phyloP scores from a whole-genome alignment of 441 rosid genomes.

The Gossypium gossypioides region DNA sequence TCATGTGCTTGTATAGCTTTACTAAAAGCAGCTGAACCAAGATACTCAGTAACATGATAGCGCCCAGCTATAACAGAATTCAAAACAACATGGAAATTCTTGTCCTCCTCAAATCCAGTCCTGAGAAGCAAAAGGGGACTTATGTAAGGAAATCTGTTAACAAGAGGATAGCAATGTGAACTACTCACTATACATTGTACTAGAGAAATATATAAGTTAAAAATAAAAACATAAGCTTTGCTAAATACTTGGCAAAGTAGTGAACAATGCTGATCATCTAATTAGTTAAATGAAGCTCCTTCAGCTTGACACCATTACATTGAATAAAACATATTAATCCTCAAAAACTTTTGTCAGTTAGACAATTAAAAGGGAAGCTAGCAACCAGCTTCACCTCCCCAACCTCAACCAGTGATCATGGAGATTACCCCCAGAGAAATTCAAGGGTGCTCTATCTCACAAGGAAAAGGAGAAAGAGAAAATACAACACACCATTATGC shows the following conservation, averaged over 20 bases:
- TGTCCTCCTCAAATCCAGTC: constrained; percentile 98
- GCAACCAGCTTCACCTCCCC: constrained; percentile 4
- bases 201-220: background rate
- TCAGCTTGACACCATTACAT: background rate
- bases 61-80: constrained; percentile 94
- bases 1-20: constrained; percentile 99
- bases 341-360: background rate
- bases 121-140: constrained; percentile 35
- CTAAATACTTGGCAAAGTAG: background rate
- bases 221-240: background rate
- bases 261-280: background rate
- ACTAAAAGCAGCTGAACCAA: constrained; percentile 97
- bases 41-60: constrained; percentile 92
- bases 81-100: constrained; percentile 85
- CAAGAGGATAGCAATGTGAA: background rate
- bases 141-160: background rate
- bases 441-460: background rate
- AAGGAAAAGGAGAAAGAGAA: background rate
- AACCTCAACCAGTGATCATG: background rate
- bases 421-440: background rate
- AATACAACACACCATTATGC: background rate
- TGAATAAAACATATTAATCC: background rate
- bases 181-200: background rate
- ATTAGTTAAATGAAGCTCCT: background rate
- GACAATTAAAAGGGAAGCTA: background rate